phyloP scores from a whole-genome alignment of 805 yeast genomes.

The Metschnikowia sp. region DNA sequence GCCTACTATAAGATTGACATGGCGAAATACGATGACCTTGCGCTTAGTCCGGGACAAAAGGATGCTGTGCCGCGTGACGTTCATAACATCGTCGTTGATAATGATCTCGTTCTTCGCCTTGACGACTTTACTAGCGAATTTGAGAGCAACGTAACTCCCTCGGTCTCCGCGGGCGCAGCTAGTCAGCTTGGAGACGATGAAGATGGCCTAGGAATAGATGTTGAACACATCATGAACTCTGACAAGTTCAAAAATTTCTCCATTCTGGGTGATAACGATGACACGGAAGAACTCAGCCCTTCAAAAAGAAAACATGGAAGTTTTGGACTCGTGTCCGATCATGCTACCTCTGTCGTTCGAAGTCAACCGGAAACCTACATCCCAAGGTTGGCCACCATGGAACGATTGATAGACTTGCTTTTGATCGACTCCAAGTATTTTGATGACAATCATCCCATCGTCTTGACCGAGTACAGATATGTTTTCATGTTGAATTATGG shows the following conservation, averaged over 20 bases:
- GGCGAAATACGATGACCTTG: conserved; percentile 33
- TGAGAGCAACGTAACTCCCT: conserved; percentile 1
- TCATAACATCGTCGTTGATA: conserved; percentile 28
- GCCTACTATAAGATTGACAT: conserved; percentile 32
- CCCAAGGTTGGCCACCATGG: conserved; percentile 58
- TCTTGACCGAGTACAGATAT: conserved; percentile 38
- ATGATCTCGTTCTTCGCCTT: conserved; percentile 32
- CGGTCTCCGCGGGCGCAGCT: not conserved
- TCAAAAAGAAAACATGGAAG: conserved; percentile 16
- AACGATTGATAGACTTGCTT: conserved; percentile 72
- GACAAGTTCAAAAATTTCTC: conserved; percentile 35
- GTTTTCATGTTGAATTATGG: conserved; percentile 41
- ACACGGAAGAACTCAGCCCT: not conserved
- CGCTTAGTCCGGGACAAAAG: not conserved
- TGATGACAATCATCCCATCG: conserved; percentile 34
- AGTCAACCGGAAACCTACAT: conserved; percentile 18
- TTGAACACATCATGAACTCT: conserved; percentile 39
- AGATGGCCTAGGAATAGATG: conserved; percentile 42
- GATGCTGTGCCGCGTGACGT: conserved; percentile 7
- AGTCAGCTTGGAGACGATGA: conserved; percentile 15
- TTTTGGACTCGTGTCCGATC: conserved; percentile 20
- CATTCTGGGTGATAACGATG: conserved; percentile 12
- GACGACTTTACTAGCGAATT: conserved; percentile 30
- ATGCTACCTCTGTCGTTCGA: conserved; percentile 1
- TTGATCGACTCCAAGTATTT: conserved; percentile 67